phyloP scores from a whole-genome alignment of 352 stramenopile species.

The Phytopythium sindhum region DNA sequence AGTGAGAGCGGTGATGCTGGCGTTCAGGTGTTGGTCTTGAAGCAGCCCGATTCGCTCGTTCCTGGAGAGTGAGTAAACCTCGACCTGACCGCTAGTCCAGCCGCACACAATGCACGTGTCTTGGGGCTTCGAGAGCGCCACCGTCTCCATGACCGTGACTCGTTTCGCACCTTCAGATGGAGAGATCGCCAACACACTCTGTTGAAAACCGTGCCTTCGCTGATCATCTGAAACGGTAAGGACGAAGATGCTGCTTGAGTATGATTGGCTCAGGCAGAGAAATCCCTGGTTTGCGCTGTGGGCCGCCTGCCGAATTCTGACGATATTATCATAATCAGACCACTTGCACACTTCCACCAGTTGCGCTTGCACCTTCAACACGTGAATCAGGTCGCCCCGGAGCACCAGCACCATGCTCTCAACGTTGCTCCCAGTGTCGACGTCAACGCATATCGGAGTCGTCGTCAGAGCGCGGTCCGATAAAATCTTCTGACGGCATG shows the following conservation, averaged over 20 bases:
- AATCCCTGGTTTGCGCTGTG: not conserved
- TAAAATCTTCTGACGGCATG: constrained; percentile 6
- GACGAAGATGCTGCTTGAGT: not conserved
- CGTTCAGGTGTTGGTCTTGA: constrained; percentile 39
- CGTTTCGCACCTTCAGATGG: constrained; percentile 2
- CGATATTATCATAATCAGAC: constrained; percentile 16
- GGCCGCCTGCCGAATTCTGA: constrained; percentile 6
- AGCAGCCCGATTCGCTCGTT: constrained; percentile 30
- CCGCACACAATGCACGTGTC: constrained; percentile 30
- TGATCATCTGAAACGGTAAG: not conserved
- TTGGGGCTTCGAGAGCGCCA: constrained; percentile 7
- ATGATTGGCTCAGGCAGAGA: not conserved
- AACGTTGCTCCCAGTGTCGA: constrained; percentile 45
- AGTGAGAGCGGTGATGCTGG: constrained; percentile 33
- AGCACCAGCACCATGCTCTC: constrained; percentile 56
- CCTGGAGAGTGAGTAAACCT: constrained; percentile 27
- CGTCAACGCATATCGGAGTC: constrained; percentile 35
- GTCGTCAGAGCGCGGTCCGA: constrained; percentile 16
- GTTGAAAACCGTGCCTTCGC: not conserved
- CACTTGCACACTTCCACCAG: constrained; percentile 26
- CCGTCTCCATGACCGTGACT: constrained; percentile 20
- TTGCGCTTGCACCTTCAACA: constrained; percentile 61
- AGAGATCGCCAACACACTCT: not conserved
- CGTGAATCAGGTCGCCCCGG: constrained; percentile 50
- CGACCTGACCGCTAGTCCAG: constrained; percentile 49